A percentile compares a stretch with the other conserved stretches of the same genome.
These are phyloP conservation scores for Coemansia reversa DNA, from an alignment of 192 early-diverging fungal species.

Conservation along the genomic window DNA sequence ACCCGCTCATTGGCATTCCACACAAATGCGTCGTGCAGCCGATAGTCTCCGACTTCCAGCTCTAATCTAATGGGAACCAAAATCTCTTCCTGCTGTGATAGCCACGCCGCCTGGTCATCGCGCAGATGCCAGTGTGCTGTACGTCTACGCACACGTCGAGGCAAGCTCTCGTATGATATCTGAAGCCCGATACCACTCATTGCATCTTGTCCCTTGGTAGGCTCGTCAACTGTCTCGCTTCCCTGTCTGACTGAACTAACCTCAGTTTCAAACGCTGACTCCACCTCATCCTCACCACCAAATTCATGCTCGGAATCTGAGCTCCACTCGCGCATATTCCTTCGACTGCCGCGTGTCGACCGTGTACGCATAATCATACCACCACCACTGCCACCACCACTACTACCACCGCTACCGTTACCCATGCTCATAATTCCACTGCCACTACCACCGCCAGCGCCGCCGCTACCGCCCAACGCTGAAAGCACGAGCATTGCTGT, in stretches of 20 bases:
- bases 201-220: conserved; percentile 19
- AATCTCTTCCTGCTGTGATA: conserved; percentile 67
- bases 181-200: conserved; percentile 51
- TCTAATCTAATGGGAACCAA: conserved; percentile 91
- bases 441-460: conserved; percentile 8
- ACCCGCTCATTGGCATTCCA: conserved; percentile 89
- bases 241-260: conserved; percentile 40
- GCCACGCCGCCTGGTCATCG: conserved; percentile 53
- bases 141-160: conserved; percentile 39
- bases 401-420: conserved; percentile 1
- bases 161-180: conserved; percentile 27
- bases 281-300: conserved; percentile 37
- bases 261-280: conserved; percentile 48
- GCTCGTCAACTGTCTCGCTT: conserved; percentile 35
- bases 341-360: conserved; percentile 44
- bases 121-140: conserved; percentile 52
- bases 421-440: conserved; percentile 13
- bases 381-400: conserved; percentile 13
- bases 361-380: conserved; percentile 39
- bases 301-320: conserved; percentile 52
- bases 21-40: conserved; percentile 83
- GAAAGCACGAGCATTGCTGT: conserved; percentile 51
- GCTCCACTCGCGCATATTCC: conserved; percentile 54
- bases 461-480: conserved; percentile 18
- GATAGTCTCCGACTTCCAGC: conserved; percentile 82